phyloP scores from a whole-genome alignment of 768 basidiomycete genomes.

The Kwoniella newhampshirensis region DNA sequence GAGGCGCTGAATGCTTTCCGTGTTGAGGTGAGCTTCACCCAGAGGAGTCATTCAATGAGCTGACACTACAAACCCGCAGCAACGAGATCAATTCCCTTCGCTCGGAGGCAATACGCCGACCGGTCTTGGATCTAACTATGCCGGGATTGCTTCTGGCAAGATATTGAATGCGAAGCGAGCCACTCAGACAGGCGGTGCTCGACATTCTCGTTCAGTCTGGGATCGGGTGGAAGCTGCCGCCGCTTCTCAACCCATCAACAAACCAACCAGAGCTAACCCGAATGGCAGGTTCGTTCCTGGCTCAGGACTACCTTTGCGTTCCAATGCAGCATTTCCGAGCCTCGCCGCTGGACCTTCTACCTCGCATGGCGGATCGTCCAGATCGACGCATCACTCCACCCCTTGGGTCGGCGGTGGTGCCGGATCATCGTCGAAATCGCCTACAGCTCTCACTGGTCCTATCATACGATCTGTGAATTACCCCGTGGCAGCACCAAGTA shows the following conservation, averaged over 20 bases:
- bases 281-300: constrained; percentile 46
- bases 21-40: constrained; percentile 63
- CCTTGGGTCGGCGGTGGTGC: constrained; percentile 44
- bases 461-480: constrained; percentile 46
- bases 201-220: constrained; percentile 67
- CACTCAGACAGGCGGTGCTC: constrained; percentile 62
- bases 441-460: constrained; percentile 35
- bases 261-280: constrained; percentile 25
- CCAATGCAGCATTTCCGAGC: constrained; percentile 40
- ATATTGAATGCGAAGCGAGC: constrained; percentile 80
- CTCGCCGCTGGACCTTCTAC: constrained; percentile 20
- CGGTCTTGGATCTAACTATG: constrained; percentile 61
- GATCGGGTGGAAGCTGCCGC: constrained; percentile 86
- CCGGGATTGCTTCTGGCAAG: constrained; percentile 75
- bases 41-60: not conserved
- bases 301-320: constrained; percentile 14
- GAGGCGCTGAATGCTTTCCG: constrained; percentile 79
- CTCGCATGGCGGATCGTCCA: constrained; percentile 1
- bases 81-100: constrained; percentile 82
- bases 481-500: constrained; percentile 21
- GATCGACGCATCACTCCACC: constrained; percentile 25
- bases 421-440: constrained; percentile 26
- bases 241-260: constrained; percentile 33
- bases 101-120: constrained; percentile 53
- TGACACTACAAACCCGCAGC: constrained; percentile 55